Evolutionary conservation across 306 rosid genomes (phyloP).

Genomic region (Luffa aegyptiaca): DNA sequence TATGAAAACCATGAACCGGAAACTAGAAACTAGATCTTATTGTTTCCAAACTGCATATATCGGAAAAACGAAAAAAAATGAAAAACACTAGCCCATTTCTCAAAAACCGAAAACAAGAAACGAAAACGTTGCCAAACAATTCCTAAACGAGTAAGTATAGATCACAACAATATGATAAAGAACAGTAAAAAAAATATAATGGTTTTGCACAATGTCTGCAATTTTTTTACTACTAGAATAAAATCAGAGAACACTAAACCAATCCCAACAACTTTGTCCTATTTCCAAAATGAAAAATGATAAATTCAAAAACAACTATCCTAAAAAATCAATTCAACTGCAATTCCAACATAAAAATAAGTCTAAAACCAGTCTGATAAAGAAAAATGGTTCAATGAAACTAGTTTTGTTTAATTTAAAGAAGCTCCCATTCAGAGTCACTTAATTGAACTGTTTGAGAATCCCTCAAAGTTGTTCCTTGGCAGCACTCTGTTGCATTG

Average conservation of each 20-base stretch:
- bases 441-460: conserved; percentile 23
- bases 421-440: conserved; percentile 78
- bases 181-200: background rate
- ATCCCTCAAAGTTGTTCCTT: conserved; percentile 14
- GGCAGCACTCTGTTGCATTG: conserved; percentile 24
- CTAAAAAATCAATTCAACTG: background rate
- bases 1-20: no score
- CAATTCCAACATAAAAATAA: background rate
- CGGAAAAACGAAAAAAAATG: no score
- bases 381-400: conserved; percentile 14
- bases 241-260: background rate
- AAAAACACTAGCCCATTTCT: no score
- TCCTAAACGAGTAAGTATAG: background rate
- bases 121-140: background rate
- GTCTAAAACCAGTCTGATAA: conserved; percentile 7
- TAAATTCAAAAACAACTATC: background rate
- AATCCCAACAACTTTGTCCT: background rate
- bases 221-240: background rate
- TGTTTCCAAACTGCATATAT: no score
- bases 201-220: background rate
- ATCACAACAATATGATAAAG: background rate
- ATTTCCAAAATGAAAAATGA: background rate
- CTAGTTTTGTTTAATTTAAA: conserved; percentile 23
- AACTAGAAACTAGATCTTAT: no score
- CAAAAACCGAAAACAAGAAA: no score